phyloP scores from a whole-genome alignment of 2,329 filamentous ascomycete species.

The Cladophialophora chaetospira region DNA sequence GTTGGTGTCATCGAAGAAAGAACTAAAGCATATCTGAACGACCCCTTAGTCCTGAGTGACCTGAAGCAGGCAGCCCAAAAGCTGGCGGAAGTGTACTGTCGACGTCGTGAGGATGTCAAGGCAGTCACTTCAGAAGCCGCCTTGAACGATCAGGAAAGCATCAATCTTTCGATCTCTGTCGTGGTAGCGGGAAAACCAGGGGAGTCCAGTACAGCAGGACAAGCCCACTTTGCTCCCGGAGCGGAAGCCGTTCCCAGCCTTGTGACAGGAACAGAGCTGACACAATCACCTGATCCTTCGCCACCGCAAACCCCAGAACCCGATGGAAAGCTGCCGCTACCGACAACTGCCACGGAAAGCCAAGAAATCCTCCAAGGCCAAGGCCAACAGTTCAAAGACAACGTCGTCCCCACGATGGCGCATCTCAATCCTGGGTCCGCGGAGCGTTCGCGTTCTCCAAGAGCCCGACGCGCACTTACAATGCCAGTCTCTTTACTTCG shows the following conservation, averaged over 20 bases:
- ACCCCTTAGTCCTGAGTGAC: slow-evolving; percentile 15
- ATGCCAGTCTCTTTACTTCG: neutral
- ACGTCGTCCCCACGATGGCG: neutral
- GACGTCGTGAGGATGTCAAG: slow-evolving; percentile 7
- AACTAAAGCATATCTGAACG: slow-evolving; percentile 25
- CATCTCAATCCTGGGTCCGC: neutral
- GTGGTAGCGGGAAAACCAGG: neutral
- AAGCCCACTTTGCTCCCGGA: slow-evolving; percentile 1
- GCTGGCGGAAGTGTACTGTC: slow-evolving; percentile 24
- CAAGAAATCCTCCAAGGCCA: slow-evolving; percentile 12
- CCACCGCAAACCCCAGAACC: slow-evolving; percentile 13
- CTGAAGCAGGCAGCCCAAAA: slow-evolving; percentile 16
- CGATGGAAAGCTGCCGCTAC: neutral
- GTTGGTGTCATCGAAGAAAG: slow-evolving; percentile 21
- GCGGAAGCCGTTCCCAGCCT: slow-evolving; percentile 13
- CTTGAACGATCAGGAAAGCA: neutral
- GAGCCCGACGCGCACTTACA: slow-evolving; percentile 4
- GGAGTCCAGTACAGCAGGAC: neutral
- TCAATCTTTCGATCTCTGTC: slow-evolving; percentile 6
- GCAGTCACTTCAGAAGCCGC: neutral
- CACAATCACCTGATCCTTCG: slow-evolving; percentile 12
- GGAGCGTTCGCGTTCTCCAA: neutral
- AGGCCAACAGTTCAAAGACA: slow-evolving; percentile 8
- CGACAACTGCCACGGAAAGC: neutral
- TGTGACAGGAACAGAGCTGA: slow-evolving; percentile 12